phyloP scores from a whole-genome alignment of 1,284 basidiomycete genomes.

The Somion occarium region DNA sequence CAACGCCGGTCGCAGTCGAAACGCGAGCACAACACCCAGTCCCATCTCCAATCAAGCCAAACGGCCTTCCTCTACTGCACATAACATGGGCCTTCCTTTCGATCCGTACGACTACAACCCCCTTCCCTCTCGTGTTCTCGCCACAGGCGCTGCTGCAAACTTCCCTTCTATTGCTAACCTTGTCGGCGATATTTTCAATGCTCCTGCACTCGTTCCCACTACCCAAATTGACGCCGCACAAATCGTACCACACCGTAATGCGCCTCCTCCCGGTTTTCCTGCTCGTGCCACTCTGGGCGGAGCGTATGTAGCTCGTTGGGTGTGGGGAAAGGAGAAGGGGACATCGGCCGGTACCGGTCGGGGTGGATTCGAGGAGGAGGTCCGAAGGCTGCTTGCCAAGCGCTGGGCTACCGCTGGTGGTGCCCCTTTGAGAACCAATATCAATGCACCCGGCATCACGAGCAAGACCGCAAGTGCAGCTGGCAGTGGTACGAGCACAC shows the following conservation, averaged over 20 bases:
- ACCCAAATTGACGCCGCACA: slow-evolving; percentile 74
- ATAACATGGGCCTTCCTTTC: slow-evolving; percentile 60
- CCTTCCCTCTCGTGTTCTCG: slow-evolving; percentile 58
- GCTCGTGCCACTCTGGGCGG: slow-evolving; percentile 64
- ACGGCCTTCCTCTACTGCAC: slow-evolving; percentile 22
- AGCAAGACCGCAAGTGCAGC: slow-evolving; percentile 35
- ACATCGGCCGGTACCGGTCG: slow-evolving; percentile 36
- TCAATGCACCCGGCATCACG: slow-evolving; percentile 35
- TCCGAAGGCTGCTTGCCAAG: slow-evolving; percentile 60
- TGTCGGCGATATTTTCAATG: slow-evolving; percentile 75
- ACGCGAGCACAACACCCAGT: slow-evolving; percentile 26
- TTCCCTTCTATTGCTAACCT: slow-evolving; percentile 78
- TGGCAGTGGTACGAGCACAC: slow-evolving; percentile 55
- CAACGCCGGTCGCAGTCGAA: slow-evolving; percentile 33
- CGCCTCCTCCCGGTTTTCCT: slow-evolving; percentile 62
- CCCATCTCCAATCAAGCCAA: slow-evolving; percentile 27
- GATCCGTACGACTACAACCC: slow-evolving; percentile 68
- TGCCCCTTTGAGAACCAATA: slow-evolving; percentile 49
- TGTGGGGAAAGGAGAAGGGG: slow-evolving; percentile 63
- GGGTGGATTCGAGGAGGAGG: slow-evolving; percentile 73
- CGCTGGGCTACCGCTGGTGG: slow-evolving; percentile 64
- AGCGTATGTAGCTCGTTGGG: slow-evolving; percentile 76
- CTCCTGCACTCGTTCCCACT: slow-evolving; percentile 64
- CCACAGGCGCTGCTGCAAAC: slow-evolving; percentile 73
- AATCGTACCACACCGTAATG: slow-evolving; percentile 65